Conservation (phyloP, 2,329 filamentous ascomycete genomes). For the Lachnellula cervina region DNA sequence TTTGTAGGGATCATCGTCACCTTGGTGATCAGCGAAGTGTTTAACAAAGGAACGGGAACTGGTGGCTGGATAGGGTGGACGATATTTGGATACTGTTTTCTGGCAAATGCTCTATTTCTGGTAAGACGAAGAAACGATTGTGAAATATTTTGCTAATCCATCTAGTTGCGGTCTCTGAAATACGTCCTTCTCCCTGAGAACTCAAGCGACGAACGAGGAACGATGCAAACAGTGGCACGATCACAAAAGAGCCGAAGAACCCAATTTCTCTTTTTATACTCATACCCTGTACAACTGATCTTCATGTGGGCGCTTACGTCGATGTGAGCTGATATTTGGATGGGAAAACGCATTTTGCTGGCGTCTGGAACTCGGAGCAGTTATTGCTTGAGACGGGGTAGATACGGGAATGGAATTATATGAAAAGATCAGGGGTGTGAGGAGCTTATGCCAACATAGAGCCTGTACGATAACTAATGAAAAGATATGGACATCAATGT, state of each 20-base stretch:
- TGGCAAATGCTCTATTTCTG: constrained; percentile 92
- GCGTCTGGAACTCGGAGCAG: constrained; percentile 16
- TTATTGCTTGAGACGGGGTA: not conserved
- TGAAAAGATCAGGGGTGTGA: not conserved
- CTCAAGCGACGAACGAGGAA: constrained; percentile 54
- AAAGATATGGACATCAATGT: not conserved
- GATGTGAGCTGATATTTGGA: constrained; percentile 12
- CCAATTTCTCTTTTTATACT: constrained; percentile 90
- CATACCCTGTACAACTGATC: constrained; percentile 85
- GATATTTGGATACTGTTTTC: constrained; percentile 85
- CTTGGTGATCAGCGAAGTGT: constrained; percentile 70
- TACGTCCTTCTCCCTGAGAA: constrained; percentile 92
- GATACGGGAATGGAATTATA: not conserved
- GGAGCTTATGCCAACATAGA: not conserved
- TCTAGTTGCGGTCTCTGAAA: constrained; percentile 83
- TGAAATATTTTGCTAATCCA: constrained; percentile 10
- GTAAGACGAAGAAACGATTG: constrained; percentile 46
- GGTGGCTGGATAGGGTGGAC: constrained; percentile 85
- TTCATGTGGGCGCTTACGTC: constrained; percentile 81
- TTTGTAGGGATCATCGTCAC: constrained; percentile 96
- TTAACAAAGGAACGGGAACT: constrained; percentile 74
- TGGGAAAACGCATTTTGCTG: constrained; percentile 17
- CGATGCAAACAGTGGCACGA: constrained; percentile 68
- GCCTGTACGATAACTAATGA: not conserved
- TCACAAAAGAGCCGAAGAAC: constrained; percentile 83